Conservation (phyloP, 208 protist species). For the Wallacemonas collosoma region DNA sequence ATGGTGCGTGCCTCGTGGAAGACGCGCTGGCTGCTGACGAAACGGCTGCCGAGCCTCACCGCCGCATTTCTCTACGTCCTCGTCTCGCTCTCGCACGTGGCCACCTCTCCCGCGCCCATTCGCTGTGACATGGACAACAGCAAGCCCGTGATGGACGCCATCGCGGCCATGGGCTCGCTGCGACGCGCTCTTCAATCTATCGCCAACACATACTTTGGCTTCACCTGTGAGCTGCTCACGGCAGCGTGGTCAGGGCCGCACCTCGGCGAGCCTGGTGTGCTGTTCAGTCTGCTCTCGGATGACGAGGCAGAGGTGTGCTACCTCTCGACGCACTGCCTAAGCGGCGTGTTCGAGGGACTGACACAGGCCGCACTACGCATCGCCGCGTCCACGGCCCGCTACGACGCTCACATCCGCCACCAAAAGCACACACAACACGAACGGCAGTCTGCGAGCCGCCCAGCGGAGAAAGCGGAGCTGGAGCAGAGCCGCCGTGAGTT, state of each 20-base stretch:
- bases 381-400: neutral
- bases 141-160: neutral
- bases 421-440: neutral
- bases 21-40: slow-evolving; percentile 60
- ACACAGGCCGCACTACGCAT: slow-evolving; percentile 5
- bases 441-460: neutral
- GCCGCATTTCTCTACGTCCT: slow-evolving; percentile 42
- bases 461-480: neutral
- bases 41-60: slow-evolving; percentile 50
- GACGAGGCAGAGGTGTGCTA: slow-evolving; percentile 72
- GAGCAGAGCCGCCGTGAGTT: neutral
- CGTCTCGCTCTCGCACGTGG: slow-evolving; percentile 24
- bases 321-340: slow-evolving; percentile 14
- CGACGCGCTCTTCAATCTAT: slow-evolving; percentile 11
- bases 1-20: slow-evolving; percentile 58
- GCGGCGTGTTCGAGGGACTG: slow-evolving; percentile 6
- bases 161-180: neutral
- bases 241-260: slow-evolving; percentile 28
- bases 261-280: neutral
- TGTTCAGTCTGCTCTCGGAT: slow-evolving; percentile 17
- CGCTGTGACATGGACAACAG: neutral
- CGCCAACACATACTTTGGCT: slow-evolving; percentile 17
- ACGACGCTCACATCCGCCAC: neutral
- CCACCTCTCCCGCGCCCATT: neutral
- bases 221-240: slow-evolving; percentile 29